These are phyloP conservation scores for Themeda triandra DNA, from an alignment of 176 grass and related monocot genomes.

Conservation along the genomic window DNA sequence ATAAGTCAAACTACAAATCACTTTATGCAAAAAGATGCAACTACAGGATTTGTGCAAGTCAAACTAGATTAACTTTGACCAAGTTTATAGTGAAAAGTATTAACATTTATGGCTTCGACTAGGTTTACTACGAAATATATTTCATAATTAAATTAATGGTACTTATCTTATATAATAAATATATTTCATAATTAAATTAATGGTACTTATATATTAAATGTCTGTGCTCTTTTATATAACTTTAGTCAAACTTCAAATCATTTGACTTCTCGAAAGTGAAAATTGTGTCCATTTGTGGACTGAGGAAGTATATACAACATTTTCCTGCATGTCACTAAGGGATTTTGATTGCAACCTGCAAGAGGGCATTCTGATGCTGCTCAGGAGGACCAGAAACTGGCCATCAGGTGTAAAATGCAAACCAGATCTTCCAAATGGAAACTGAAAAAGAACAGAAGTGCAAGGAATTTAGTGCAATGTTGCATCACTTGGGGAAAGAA, in stretches of 20 bases:
- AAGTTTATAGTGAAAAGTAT: background rate
- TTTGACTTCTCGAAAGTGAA: background rate
- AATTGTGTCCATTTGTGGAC: background rate
- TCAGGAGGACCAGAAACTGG: constrained; percentile 58
- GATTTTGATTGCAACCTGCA: constrained; percentile 74
- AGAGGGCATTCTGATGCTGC: constrained; percentile 56
- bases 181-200: background rate
- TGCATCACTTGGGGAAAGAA: background rate
- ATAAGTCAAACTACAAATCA: background rate
- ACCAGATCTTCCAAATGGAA: constrained; percentile 48
- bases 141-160: background rate
- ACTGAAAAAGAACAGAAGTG: constrained; percentile 46
- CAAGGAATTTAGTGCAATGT: constrained; percentile 3
- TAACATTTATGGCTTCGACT: background rate
- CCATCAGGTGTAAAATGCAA: constrained; percentile 78
- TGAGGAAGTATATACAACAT: constrained; percentile 14
- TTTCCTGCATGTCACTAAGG: constrained; percentile 7
- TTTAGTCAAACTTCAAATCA: background rate
- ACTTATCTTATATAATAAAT: background rate
- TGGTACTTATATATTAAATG: background rate
- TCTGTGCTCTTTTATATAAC: background rate
- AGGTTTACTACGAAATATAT: background rate
- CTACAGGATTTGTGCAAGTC: background rate
- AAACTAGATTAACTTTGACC: background rate
- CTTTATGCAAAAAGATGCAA: background rate